A percentile compares a stretch with the other conserved stretches of the same genome.
phyloP scores from a whole-genome alignment of 2,329 filamentous ascomycete genomes.

The Microsporum audouinii region DNA sequence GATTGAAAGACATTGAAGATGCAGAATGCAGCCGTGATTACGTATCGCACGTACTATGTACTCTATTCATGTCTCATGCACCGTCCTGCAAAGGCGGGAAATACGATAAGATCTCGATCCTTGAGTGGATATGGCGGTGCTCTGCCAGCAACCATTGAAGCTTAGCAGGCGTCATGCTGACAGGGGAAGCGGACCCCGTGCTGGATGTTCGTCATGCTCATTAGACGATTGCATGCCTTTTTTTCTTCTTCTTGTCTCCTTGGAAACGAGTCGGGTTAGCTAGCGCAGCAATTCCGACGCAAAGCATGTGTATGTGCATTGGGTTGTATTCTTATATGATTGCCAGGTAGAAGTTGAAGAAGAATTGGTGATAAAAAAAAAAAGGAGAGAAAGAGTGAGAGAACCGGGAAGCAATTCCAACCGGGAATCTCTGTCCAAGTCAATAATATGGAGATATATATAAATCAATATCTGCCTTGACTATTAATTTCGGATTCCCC shows the following conservation, averaged over 20 bases:
- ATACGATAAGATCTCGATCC: slow-evolving; percentile 1
- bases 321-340: too few species aligned
- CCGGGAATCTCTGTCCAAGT: neutral
- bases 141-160: slow-evolving; percentile 1
- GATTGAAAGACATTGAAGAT: neutral
- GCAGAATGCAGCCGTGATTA: neutral
- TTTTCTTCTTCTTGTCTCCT: neutral
- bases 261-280: neutral
- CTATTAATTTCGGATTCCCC: neutral
- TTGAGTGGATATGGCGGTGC: neutral
- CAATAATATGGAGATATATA: neutral
- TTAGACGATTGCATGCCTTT: neutral
- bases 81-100: neutral
- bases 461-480: neutral
- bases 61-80: too few species aligned
- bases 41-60: neutral
- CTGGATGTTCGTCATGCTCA: neutral
- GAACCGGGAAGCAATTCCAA: neutral
- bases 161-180: neutral
- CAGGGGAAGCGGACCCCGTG: neutral
- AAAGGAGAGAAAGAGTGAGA: neutral
- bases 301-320: neutral
- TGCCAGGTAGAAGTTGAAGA: too few species aligned
- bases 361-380: neutral
- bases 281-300: neutral